Evolutionary conservation across 768 basidiomycete genomes (phyloP).

Genomic region (Mycena amicta): DNA sequence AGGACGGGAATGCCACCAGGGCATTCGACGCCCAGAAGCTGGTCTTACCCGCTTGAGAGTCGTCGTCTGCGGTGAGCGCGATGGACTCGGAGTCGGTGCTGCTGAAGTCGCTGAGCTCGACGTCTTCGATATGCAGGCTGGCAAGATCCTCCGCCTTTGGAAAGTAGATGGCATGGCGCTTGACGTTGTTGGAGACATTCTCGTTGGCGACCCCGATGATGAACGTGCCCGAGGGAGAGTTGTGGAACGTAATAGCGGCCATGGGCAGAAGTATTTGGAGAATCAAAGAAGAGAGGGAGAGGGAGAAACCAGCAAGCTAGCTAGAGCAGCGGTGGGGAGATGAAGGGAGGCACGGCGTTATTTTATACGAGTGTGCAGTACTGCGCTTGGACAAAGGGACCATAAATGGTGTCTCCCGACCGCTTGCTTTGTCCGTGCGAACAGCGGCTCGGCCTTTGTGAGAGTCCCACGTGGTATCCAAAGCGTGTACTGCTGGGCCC

Average conservation of each 20-base stretch:
- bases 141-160: conserved; percentile 12
- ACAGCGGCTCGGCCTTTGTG: too few species aligned
- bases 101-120: conserved; percentile 1
- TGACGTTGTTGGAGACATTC: conserved; percentile 15
- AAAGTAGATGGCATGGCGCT: conserved; percentile 40
- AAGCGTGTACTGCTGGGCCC: too few species aligned
- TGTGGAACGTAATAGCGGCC: conserved; percentile 17
- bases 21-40: conserved; percentile 43
- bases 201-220: conserved; percentile 7
- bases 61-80: conserved; percentile 23
- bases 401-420: too few species aligned
- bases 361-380: background rate
- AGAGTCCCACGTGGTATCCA: too few species aligned
- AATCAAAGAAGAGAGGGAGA: conserved; percentile 5
- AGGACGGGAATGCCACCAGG: conserved; percentile 26
- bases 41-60: too few species aligned
- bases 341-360: background rate
- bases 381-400: background rate
- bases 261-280: conserved; percentile 9
- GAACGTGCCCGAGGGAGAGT: conserved; percentile 20
- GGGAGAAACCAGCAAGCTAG: conserved; percentile 1
- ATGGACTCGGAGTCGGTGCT: conserved; percentile 8
- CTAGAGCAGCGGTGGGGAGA: background rate
- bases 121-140: background rate
- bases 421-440: too few species aligned